These are phyloP conservation scores for Trypanosoma platydactyli DNA, from an alignment of 208 protist species.

Conservation along the genomic window DNA sequence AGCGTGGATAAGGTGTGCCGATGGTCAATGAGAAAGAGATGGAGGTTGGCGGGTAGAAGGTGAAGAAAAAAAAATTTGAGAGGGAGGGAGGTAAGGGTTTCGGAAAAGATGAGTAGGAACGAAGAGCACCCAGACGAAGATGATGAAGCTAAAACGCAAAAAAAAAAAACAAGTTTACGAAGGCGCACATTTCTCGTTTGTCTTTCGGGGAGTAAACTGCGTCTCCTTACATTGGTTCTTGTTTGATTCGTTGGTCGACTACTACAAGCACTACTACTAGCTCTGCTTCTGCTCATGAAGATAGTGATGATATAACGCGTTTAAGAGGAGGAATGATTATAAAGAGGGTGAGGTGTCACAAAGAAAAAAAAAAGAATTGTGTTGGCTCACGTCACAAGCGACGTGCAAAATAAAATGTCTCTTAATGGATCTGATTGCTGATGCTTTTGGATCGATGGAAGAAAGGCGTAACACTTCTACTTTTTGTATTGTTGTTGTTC, in stretches of 20 bases:
- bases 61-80: not conserved
- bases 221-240: too few species aligned
- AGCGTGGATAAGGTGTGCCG: slow-evolving; percentile 39
- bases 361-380: slow-evolving; percentile 9
- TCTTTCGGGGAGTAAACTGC: slow-evolving; percentile 7
- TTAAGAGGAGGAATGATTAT: slow-evolving; percentile 12
- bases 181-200: not conserved
- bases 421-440: too few species aligned
- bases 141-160: not conserved
- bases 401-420: not conserved
- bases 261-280: too few species aligned
- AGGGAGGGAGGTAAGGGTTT: not conserved
- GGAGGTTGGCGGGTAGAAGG: not conserved
- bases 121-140: slow-evolving; percentile 5
- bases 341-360: not conserved
- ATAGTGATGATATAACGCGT: slow-evolving; percentile 3
- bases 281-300: too few species aligned
- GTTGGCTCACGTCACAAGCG: too few species aligned
- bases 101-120: slow-evolving; percentile 9
- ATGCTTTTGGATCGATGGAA: too few species aligned
- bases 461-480: too few species aligned
- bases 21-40: not conserved
- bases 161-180: too few species aligned
- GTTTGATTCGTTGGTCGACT: too few species aligned
- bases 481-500: too few species aligned